Base-by-base conservation (phyloP, 495 filamentous ascomycete genomes). In the Friedmanniomyces endolithicus region DNA sequence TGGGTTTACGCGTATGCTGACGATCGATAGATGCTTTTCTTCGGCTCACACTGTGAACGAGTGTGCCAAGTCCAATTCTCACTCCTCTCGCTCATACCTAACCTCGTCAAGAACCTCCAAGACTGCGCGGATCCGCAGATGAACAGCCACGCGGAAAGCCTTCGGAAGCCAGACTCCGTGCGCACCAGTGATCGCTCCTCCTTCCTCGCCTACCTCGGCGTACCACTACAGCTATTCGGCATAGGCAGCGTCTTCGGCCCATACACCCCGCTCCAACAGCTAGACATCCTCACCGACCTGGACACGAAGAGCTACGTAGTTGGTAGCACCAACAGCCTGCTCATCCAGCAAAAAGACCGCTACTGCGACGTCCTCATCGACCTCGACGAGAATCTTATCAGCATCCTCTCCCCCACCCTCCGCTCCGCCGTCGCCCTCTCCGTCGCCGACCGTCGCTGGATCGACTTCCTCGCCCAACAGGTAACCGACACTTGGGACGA, bases 61-160 rank as follows among this genome's bases (percentile, higher is more conserved):
- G 70, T 98, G 48, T 98, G 92, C 78, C 90, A 97, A 87, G 88
- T 94, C 67, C 92, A 98, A 65, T 98, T 97, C 68, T 90, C 90
- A 2, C 76, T 98, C 6, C 81, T 98, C 48, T 96, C 92, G 31
- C 72, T 98, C 59, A 90, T 98, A 67, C 92, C 92, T 25, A 88
- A 88, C 24, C 77, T 98, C 25, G 78, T 97, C 57, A 78, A 87
- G 53, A 83, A 80, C 57, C 76, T 98, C 12, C 79, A 89, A 71
- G 92, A 98, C 69, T 94, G 84, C 57, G 88, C 92, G 19, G 94
- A 94, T 63, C 92, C 94, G 23, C 81, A 89, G 14, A 78, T 95
- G 61, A 81, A 95, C 66, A 84, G 63, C 56, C 90, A 92, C 70
- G 86, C 88, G 60, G 79, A 82, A 64, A 82, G 71, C 29, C 72